Percentiles rank a stretch among this genome's conserved stretches.
These are phyloP conservation scores for Mucor irregularis DNA, from an alignment of 371 early-diverging fungal genomes.

Conservation along the genomic window DNA sequence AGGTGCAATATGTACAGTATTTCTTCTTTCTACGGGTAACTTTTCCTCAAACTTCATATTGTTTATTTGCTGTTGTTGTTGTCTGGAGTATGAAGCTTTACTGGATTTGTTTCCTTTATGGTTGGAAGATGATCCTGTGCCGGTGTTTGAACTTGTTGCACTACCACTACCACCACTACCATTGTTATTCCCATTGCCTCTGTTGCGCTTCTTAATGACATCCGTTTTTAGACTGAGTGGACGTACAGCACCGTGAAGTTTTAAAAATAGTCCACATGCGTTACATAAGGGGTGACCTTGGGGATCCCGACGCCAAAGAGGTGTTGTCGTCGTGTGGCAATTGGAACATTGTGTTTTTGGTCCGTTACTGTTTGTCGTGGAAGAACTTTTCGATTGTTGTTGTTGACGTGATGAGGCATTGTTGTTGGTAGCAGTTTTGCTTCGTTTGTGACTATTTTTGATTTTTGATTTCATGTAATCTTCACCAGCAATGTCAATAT, in stretches of 20 bases:
- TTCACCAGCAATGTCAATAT: not conserved
- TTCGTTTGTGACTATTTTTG: not conserved
- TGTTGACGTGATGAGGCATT: not conserved
- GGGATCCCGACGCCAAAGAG: constrained; percentile 93
- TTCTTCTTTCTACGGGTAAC: constrained; percentile 8
- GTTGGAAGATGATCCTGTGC: not conserved
- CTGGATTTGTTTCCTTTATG: too few species aligned
- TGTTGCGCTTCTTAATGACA: constrained; percentile 83
- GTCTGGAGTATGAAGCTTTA: not conserved
- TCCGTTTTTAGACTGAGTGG: constrained; percentile 81
- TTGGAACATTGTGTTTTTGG: constrained; percentile 73
- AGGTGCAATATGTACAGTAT: constrained; percentile 13
- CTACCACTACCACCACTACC: not conserved
- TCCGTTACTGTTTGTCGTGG: not conserved
- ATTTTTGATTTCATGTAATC: not conserved
- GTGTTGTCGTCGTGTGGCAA: constrained; percentile 90
- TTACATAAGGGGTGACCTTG: constrained; percentile 69
- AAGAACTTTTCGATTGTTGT: not conserved
- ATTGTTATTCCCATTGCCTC: not conserved
- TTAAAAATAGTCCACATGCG: constrained; percentile 71
- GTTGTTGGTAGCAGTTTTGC: not conserved
- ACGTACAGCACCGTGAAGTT: constrained; percentile 86
- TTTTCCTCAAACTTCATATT: not conserved
- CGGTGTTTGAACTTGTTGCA: not conserved
- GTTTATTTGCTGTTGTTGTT: not conserved